phyloP scores from a whole-genome alignment of 1,284 basidiomycete species.

The Inonotus obliquus region DNA sequence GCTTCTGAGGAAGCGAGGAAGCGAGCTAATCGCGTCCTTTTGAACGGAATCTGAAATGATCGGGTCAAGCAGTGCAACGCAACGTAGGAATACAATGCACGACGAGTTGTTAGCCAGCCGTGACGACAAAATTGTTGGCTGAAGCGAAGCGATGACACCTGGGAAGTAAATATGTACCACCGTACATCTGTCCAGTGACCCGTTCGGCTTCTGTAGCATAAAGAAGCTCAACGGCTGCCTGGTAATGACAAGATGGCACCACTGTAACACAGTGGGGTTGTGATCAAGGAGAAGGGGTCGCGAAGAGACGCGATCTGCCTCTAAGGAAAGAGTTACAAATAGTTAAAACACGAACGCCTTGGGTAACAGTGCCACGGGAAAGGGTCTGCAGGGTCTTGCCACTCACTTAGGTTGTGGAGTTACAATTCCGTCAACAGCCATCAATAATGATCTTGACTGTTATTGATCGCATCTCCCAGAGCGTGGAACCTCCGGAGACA shows the following conservation, averaged over 20 bases:
- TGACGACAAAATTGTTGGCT: conserved; percentile 12
- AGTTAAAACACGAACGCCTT: conserved; percentile 7
- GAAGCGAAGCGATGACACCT: conserved; percentile 3
- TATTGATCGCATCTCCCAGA: conserved; percentile 10
- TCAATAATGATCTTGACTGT: neutral
- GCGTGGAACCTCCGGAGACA: neutral
- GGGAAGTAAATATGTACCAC: neutral
- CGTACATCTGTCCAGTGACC: conserved; percentile 8
- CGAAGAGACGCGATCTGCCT: conserved; percentile 14
- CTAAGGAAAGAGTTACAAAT: conserved; percentile 3
- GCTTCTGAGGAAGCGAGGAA: conserved; percentile 9
- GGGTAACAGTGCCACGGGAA: conserved; percentile 6
- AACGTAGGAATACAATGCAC: conserved; percentile 12
- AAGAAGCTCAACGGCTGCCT: conserved; percentile 12
- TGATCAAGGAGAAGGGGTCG: conserved; percentile 10
- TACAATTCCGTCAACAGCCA: neutral
- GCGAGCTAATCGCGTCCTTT: conserved; percentile 15
- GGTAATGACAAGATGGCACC: conserved; percentile 16
- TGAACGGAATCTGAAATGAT: conserved; percentile 10
- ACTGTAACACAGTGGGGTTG: neutral
- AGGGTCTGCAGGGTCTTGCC: neutral
- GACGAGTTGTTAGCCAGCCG: conserved; percentile 7
- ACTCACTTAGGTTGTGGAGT: neutral
- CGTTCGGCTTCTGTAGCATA: conserved; percentile 4
- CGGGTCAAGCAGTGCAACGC: conserved; percentile 14